Conservation (phyloP, 257 asterid species). For the Vinca minor region DNA sequence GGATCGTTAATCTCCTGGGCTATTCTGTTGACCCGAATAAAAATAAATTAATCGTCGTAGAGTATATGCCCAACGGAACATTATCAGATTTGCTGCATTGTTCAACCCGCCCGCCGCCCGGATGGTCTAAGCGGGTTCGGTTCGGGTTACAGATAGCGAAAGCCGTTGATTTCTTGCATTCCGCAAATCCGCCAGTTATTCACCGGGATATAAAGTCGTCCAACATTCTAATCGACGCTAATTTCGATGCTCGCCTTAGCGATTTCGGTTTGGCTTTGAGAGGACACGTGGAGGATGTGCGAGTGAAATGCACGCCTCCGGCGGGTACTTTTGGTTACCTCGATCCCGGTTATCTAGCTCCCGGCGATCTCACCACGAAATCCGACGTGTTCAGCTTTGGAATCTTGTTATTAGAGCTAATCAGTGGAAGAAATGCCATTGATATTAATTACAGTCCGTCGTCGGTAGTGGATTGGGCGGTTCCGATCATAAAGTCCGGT, state of each 20-base stretch:
- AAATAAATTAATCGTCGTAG: constrained; percentile 54
- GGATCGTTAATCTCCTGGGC: constrained; percentile 68
- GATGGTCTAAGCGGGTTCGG: constrained; percentile 57
- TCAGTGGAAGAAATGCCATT: constrained; percentile 75
- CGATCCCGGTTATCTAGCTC: constrained; percentile 78
- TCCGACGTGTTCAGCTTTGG: constrained; percentile 92
- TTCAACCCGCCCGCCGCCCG: constrained; percentile 47
- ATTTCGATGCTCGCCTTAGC: constrained; percentile 50
- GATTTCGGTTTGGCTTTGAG: constrained; percentile 79
- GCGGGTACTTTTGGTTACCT: constrained; percentile 91
- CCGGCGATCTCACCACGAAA: constrained; percentile 75
- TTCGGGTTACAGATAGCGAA: constrained; percentile 58
- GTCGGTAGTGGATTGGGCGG: constrained; percentile 81
- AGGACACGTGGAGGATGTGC: constrained; percentile 75
- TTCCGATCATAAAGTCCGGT: constrained; percentile 54
- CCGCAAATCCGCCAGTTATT: constrained; percentile 60
- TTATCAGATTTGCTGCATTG: constrained; percentile 56
- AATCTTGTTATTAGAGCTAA: constrained; percentile 55
- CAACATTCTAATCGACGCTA: constrained; percentile 55
- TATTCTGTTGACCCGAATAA: constrained; percentile 33
- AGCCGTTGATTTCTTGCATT: constrained; percentile 59
- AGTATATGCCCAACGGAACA: constrained; percentile 81
- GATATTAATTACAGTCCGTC: constrained; percentile 72
- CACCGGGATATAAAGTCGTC: constrained; percentile 83
- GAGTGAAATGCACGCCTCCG: constrained; percentile 63